Base-by-base conservation (phyloP, 2,329 filamentous ascomycete species). In the Colletotrichum sp. region DNA sequence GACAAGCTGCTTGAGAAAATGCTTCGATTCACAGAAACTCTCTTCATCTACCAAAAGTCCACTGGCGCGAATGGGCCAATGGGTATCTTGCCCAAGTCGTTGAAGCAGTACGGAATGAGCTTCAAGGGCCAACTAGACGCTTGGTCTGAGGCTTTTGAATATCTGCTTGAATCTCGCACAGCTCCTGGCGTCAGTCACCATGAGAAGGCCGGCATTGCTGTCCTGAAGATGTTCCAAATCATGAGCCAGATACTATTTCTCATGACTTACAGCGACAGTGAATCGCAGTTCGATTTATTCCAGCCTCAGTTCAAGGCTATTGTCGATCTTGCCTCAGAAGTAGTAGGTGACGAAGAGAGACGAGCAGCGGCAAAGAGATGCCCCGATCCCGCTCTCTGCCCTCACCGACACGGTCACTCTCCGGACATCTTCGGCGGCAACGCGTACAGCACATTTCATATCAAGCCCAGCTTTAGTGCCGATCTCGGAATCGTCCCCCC, bases 401-500 rank as follows among this genome's bases (percentile, higher is more conserved):
- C 79, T 24, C 87, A 90, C 67, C 80, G 81, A 63, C 78, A 79
- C 73, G 78, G 78, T 18, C 82, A 83, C 61, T 67, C 51, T 68
- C 76, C 76, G 47, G 84, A 83, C 66, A 82, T 81, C 67, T 87
- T 85, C 73, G 83, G 82, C 12, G 83, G 84, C 11, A 83, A 85
- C 57, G 83, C 84, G 36, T 87, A 86, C 71, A 83, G 83, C 8
- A 83, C 88, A 0, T 81, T 81, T 36, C 89, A 91, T 76, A 88
- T 91, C 78, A 91, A 90, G 79, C 88, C 90, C 2, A 90, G 88
- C 76, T 93, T 93, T 80, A 91, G 90, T 57, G 88, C 91, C 29
- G 90, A 93, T 65, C 81, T 92, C 13, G 92, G 91, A 21, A 90
- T 94, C 69, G 87, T 94, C 6, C 89, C 91, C 5, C 90, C 91